phyloP scores from a whole-genome alignment of 345 rosid genomes.

The Eucalyptus paniculata region DNA sequence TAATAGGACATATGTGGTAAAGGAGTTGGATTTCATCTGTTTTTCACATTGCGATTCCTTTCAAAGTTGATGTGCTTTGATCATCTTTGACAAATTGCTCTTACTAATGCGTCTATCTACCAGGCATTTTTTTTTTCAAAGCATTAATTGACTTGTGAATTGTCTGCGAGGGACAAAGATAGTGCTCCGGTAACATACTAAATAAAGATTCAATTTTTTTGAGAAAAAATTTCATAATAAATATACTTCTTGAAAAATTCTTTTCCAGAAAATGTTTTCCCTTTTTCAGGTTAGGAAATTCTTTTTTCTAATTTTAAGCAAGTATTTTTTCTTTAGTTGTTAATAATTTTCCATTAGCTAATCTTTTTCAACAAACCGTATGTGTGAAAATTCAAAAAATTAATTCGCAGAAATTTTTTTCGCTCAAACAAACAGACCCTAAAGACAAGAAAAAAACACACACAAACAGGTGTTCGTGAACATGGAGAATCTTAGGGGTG shows the following conservation, averaged over 20 bases:
- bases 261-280: neutral
- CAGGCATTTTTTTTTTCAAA: neutral
- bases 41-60: neutral
- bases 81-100: neutral
- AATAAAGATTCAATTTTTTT: neutral
- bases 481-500: neutral
- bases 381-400: neutral
- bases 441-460: neutral
- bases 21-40: neutral
- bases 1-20: neutral
- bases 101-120: neutral
- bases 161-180: neutral
- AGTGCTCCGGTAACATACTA: neutral
- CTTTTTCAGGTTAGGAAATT: neutral
- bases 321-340: accelerated
- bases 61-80: neutral
- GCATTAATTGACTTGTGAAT: neutral
- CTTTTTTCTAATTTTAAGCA: neutral
- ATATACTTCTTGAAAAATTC: neutral
- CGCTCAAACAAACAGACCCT: neutral
- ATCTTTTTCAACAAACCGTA: neutral
- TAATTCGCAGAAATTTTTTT: accelerated
- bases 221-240: neutral
- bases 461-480: accelerated
- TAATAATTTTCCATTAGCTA: neutral